Base-by-base conservation (phyloP, 129 eudicot genomes). In the Ambrosia trifida region DNA sequence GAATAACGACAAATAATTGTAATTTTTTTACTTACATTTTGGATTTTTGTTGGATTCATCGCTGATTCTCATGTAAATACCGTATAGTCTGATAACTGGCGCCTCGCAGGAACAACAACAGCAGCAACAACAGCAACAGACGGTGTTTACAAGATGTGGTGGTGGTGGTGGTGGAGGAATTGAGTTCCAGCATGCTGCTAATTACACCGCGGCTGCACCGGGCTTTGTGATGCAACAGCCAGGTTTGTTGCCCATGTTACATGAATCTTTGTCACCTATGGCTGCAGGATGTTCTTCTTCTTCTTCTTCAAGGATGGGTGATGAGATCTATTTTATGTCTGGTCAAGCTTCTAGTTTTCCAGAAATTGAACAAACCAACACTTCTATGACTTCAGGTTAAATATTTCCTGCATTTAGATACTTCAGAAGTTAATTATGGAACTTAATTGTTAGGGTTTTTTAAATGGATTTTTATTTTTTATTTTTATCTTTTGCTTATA, bases 381-480 rank as follows among this genome's bases (percentile, higher is more conserved):
- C 69, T 73, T 59, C 85, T 46, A 50, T 56, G 70, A 32, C 57
- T 46, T 74, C 89, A n/a, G 33, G 46, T 76, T 24, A 24, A 24
- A n/a, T n/a, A n/a, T 24, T 73, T 73, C 61, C 35, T 68, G 64
- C 74, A 85, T n/a, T 45, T 82, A 43, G 83, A 73, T 67, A 20
- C 79, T 64, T 49, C 85, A 4, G 70, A 41, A 64, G 60, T 77
- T 71, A 83, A 81, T 11, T 83, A 83, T 76, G 87, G 87, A 82
- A 31, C 61, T 83, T n/a, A n/a, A n/a, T n/a, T n/a, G 89, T 85
- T 80, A 80, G 76, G 51, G 82, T 78, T 70, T 16, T 47, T 68
- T 76, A 43, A 62, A 62, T 61, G 16, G 10, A 30, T 45, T 30
- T 2, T 10, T 46, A 19, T 32, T 62, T 11, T 8, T 63, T 7